Evolutionary conservation across 805 yeast genomes (phyloP), one percentile per base, ranked within the genome.

Genomic region (Yarrowia sp.): DNA sequence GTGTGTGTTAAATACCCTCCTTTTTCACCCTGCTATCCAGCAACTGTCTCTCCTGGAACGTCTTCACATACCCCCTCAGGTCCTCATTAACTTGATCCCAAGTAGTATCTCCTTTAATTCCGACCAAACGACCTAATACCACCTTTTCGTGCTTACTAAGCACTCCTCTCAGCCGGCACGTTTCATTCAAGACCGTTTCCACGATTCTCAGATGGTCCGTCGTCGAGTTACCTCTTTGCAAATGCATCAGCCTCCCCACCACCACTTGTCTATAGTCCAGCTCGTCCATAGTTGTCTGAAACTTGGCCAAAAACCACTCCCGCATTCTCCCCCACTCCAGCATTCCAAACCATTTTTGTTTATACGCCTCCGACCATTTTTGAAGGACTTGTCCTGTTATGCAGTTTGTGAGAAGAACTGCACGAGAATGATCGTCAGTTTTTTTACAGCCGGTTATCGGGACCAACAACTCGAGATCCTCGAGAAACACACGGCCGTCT

Each of bases 251-350:
- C 8, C 61, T n/a, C 28, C 61, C 61, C 14, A 55, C 47, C 1
- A 28, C 35, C 38, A 55, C 31, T 17, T 55, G 61, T n/a, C 61
- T n/a, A n/a, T 39, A 41, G 61, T 55, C 61, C 61, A 41, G 31
- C 17, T 36, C 31, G 31, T 55, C 61, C 61, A 55, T 55, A 8
- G 61, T 55, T 8, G 42, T 15, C 47, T 55, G 61, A 38, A n/a
- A 55, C 47, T 41, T 55, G 15, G 61, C 61, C 39, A 55, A 17
- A 11, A 55, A 55, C 61, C 61, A 55, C 22, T 55, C 61, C 3
- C 38, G 31, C 61, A 55, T 55, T 3, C 31, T 45, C 2, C 15
- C 10, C 61, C 61, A 55, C 17, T 55, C 61, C 15, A 55, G 38
- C 61, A 55, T 55, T 28, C 61, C 61, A n/a, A 55, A 55, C 61